Percentiles rank a stretch among this genome's conserved stretches.
phyloP scores from a whole-genome alignment of 1,139 yeast genomes.

The Scheffersomyces quercinus region DNA sequence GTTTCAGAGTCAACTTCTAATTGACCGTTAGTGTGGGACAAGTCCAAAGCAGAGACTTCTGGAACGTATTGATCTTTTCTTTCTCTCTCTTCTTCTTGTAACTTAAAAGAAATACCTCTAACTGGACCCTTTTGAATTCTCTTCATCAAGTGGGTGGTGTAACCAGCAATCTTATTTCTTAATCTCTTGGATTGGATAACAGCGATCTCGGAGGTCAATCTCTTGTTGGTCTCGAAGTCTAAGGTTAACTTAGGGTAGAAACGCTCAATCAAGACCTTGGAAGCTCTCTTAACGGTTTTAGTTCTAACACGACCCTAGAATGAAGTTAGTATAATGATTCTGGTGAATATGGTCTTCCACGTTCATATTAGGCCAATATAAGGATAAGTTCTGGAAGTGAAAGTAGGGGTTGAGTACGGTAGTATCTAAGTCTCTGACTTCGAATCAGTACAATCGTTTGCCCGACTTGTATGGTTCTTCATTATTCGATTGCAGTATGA shows the following conservation, averaged over 20 bases:
- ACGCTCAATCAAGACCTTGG: constrained; percentile 99
- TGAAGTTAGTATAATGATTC: constrained; percentile 25
- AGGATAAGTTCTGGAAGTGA: not conserved
- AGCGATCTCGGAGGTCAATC: constrained; percentile 98
- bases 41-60: constrained; percentile 99
- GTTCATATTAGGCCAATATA: not conserved
- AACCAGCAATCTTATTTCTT: constrained; percentile 99
- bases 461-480: not conserved
- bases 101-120: constrained; percentile 99
- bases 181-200: constrained; percentile 99
- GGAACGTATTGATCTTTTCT: constrained; percentile 99
- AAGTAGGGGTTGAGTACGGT: too few relatives aligned
- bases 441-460: not conserved
- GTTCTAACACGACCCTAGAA: constrained; percentile 96
- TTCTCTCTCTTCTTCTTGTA: constrained; percentile 99
- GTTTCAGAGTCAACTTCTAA: constrained; percentile 98
- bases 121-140: constrained; percentile 99
- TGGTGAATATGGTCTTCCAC: not conserved
- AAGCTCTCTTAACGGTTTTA: constrained; percentile 99
- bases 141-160: constrained; percentile 99
- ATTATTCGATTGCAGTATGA: not conserved
- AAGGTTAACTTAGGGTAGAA: constrained; percentile 99
- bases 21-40: constrained; percentile 93
- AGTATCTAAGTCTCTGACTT: too few relatives aligned
- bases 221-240: constrained; percentile 99